Evolutionary conservation across 1,284 basidiomycete genomes (phyloP).

Genomic region (Moniliophthora roreri): DNA sequence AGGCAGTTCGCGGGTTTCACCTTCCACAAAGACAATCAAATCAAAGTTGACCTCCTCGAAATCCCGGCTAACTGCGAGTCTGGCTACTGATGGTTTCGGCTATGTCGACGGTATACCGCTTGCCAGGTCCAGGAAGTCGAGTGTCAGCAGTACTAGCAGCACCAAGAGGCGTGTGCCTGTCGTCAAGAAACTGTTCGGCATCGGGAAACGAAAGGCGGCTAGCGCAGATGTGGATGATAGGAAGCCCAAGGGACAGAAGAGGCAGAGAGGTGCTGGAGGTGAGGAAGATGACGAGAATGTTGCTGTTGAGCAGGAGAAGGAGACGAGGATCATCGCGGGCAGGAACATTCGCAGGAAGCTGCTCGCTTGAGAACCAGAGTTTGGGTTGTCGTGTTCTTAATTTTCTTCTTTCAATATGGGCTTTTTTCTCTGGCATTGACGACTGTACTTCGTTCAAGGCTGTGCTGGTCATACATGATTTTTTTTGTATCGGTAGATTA

Average conservation of each 20-base stretch:
- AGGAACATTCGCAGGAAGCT: neutral
- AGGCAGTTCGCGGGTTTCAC: neutral
- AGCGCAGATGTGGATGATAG: neutral
- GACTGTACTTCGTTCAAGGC: too few species aligned
- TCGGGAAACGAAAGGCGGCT: neutral
- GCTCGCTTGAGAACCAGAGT: neutral
- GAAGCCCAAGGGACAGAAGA: neutral
- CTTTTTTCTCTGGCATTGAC: too few species aligned
- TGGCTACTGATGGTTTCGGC: neutral
- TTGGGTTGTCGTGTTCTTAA: too few species aligned
- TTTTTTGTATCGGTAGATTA: too few species aligned
- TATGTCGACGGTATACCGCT: neutral
- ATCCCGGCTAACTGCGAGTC: neutral
- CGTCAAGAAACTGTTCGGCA: neutral
- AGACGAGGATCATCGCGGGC: neutral
- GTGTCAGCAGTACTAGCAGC: neutral
- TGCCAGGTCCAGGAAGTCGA: neutral
- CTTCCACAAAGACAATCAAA: neutral
- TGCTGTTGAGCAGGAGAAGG: neutral
- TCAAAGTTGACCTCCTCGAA: neutral
- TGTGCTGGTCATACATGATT: too few species aligned
- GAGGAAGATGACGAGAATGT: constrained; percentile 2
- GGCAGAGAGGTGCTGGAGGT: neutral
- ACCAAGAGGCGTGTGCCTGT: neutral
- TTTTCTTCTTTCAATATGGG: too few species aligned